Conservation (phyloP, 2,329 filamentous ascomycete genomes). For the Colletotrichum magnum region DNA sequence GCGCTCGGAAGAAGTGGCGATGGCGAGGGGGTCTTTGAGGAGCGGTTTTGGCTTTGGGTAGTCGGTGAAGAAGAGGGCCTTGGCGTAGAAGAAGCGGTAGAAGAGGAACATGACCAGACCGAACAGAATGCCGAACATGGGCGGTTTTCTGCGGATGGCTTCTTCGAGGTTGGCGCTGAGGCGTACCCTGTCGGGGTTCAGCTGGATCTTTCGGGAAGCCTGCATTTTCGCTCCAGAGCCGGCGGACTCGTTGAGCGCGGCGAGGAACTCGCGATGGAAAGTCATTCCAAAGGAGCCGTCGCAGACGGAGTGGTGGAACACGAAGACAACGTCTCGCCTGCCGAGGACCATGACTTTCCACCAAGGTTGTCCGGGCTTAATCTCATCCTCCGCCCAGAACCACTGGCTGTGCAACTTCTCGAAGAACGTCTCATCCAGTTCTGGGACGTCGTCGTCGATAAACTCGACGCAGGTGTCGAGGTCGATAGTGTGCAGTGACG, state of each 20-base stretch:
- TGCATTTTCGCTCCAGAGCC: not conserved
- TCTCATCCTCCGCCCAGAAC: constrained; percentile 26
- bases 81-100: constrained; percentile 34
- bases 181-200: constrained; percentile 13
- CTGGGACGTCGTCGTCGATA: constrained; percentile 15
- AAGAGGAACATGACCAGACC: constrained; percentile 30
- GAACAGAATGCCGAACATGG: constrained; percentile 26
- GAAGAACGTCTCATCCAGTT: not conserved
- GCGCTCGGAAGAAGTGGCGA: not conserved
- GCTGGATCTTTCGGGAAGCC: not conserved
- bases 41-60: constrained; percentile 17
- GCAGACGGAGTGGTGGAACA: constrained; percentile 36
- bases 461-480: constrained; percentile 37
- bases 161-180: constrained; percentile 16
- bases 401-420: constrained; percentile 29
- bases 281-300: constrained; percentile 34
- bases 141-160: constrained; percentile 20
- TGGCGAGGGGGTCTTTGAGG: constrained; percentile 11
- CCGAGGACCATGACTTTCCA: constrained; percentile 36
- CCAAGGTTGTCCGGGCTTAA: constrained; percentile 26
- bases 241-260: constrained; percentile 22
- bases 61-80: constrained; percentile 33
- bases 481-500: constrained; percentile 24
- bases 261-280: constrained; percentile 34
- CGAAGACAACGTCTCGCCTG: constrained; percentile 29